phyloP scores from a whole-genome alignment of 352 stramenopile species.

The Phytophthora palmivora region DNA sequence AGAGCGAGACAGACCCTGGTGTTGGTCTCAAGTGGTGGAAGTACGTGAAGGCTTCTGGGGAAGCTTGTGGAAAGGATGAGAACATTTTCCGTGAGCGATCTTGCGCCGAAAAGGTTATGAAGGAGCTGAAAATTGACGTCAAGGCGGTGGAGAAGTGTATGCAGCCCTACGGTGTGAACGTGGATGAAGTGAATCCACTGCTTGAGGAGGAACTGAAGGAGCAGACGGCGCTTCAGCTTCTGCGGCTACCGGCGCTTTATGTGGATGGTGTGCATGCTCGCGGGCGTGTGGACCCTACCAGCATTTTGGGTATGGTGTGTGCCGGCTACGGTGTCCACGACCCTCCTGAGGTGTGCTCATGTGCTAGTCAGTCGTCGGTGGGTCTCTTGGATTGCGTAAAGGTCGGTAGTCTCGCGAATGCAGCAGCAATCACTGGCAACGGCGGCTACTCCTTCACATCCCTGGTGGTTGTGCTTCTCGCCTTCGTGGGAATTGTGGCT shows the following conservation, averaged over 20 bases:
- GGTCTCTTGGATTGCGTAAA: slow-evolving; percentile 76
- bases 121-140: slow-evolving; percentile 85
- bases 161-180: slow-evolving; percentile 88
- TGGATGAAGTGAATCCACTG: slow-evolving; percentile 89
- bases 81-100: slow-evolving; percentile 86
- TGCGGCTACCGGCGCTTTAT: slow-evolving; percentile 93
- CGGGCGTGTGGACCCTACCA: slow-evolving; percentile 89
- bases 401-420: slow-evolving; percentile 72
- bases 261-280: slow-evolving; percentile 95
- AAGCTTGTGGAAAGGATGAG: slow-evolving; percentile 86
- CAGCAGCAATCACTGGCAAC: slow-evolving; percentile 52
- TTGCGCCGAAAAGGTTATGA: slow-evolving; percentile 93
- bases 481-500: slow-evolving; percentile 80
- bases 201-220: slow-evolving; percentile 92
- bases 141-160: slow-evolving; percentile 94
- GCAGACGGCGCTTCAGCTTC: slow-evolving; percentile 91
- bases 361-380: slow-evolving; percentile 68
- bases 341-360: slow-evolving; percentile 81
- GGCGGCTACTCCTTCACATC: slow-evolving; percentile 83
- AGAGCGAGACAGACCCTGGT: slow-evolving; percentile 76
- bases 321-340: slow-evolving; percentile 83
- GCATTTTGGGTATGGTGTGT: slow-evolving; percentile 89
- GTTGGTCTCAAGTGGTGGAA: slow-evolving; percentile 95
- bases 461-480: slow-evolving; percentile 86
- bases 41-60: slow-evolving; percentile 93